A percentile compares a stretch with the other conserved stretches of the same genome.
Evolutionary conservation across 768 basidiomycete genomes (phyloP).

Genomic region (Pleurotus platypus): DNA sequence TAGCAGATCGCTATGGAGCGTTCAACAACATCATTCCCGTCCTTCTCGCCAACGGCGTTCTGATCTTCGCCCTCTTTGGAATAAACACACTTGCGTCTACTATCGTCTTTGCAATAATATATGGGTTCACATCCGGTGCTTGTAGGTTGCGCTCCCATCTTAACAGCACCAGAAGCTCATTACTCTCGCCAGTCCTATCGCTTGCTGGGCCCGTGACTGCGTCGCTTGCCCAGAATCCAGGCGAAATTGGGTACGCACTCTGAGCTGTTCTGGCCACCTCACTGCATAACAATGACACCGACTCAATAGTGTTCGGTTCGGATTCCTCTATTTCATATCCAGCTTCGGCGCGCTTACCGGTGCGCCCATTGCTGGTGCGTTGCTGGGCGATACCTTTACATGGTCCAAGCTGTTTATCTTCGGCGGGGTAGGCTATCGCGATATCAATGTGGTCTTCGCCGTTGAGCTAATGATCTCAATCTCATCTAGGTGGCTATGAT

Average conservation of each 20-base stretch:
- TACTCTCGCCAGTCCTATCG: not conserved
- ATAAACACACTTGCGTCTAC: conserved; percentile 32
- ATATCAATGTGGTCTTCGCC: not conserved
- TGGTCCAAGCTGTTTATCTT: conserved; percentile 20
- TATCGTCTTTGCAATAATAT: conserved; percentile 41
- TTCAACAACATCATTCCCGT: conserved; percentile 47
- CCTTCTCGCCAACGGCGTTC: conserved; percentile 32
- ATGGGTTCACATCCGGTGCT: conserved; percentile 51
- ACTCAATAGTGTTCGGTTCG: not conserved
- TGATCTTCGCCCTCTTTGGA: conserved; percentile 45
- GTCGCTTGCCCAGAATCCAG: not conserved
- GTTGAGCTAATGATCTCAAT: not conserved
- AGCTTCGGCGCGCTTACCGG: conserved; percentile 8
- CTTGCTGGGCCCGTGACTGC: not conserved
- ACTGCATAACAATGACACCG: not conserved
- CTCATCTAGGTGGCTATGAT: not conserved
- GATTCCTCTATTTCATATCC: not conserved
- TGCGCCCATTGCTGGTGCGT: conserved; percentile 16
- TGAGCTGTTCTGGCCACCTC: not conserved
- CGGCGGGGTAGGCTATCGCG: conserved; percentile 5
- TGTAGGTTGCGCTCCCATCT: conserved; percentile 24
- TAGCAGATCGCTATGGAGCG: conserved; percentile 47
- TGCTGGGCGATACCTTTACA: conserved; percentile 11
- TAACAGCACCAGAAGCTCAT: not conserved
- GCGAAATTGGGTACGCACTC: not conserved